Evolutionary conservation across 1,284 basidiomycete species (phyloP), one percentile per base, ranked within the genome.

Genomic region (Cryptococcus jaspeensis): DNA sequence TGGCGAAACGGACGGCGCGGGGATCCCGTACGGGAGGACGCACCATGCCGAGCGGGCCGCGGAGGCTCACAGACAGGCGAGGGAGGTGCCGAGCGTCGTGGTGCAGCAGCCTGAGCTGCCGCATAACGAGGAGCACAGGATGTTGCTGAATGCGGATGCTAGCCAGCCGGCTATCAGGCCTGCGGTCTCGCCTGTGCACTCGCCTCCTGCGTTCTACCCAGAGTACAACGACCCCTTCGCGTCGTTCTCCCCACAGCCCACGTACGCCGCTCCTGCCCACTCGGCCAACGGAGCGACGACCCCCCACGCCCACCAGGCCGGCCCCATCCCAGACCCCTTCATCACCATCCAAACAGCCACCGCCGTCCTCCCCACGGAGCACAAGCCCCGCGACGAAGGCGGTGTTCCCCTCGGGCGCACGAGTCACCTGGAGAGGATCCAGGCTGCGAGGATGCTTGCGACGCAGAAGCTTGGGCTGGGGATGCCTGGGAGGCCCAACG

Each of bases 371-470:
- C 41, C 43, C 7, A 20, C 50, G 23, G 32, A 50, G 11, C 7
- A 13, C 18, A 25, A 39, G 36, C 73, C 78, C 12, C 81, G 83
- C 47, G 72, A 83, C 36, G 87, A 88, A 69, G 84, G 81, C 55
- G 87, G 86, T 1, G 77, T 88, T 28, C 86, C 87, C 1, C 84
- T 87, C 40, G 88, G 87, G n/a, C 82, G 85, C 18, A 83, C 83
- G 11, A 87, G 86, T 69, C 87, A 88, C 67, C 50, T 59, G 11
- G 78, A 79, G 42, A 67, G 77, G 8, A 64, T 72, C 20, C 65
- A 70, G 18, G 75, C 73, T 20, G 73, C 73, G 15, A 60, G 76
- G n/a, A 55, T 69, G 40, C 55, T 78, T 12, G 76, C 76, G 2
- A 76, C 74, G 4, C 71, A 75, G 56, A 58, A 58, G 20, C 59